Conservation (phyloP, 148 eudicot species). For the Vaccinium myrtillus region DNA sequence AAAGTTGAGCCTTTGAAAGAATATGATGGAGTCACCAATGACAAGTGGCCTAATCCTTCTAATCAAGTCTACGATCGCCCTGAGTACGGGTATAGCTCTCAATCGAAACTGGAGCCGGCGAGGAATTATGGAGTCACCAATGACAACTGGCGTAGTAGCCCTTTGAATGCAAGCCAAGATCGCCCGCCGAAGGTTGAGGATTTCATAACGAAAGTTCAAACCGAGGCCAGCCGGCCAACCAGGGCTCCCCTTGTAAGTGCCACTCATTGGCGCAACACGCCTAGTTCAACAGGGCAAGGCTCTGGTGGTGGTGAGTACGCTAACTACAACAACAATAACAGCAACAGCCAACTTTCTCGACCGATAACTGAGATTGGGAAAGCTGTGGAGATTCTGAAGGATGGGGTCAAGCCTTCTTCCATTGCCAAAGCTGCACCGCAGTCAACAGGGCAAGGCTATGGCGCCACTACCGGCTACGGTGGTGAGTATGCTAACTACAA, state of each 20-base stretch:
- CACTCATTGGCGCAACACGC: too few relatives aligned
- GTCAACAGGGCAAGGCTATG: neutral
- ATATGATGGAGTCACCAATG: constrained; percentile 9
- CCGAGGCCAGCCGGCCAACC: neutral
- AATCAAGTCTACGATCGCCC: constrained; percentile 10
- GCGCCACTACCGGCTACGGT: neutral
- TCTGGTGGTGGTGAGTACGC: neutral
- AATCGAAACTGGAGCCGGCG: neutral
- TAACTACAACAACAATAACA: neutral
- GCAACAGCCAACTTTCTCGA: neutral
- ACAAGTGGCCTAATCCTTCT: constrained; percentile 12
- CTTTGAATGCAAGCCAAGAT: neutral
- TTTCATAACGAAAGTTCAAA: neutral
- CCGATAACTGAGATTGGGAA: constrained; percentile 9
- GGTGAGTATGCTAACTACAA: neutral
- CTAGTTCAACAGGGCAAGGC: neutral
- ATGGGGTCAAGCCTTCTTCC: neutral
- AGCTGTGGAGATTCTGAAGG: constrained; percentile 5
- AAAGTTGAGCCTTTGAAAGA: neutral
- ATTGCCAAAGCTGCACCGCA: neutral
- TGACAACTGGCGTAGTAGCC: neutral
- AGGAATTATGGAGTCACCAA: constrained; percentile 2
- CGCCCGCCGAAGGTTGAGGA: constrained; percentile 12
- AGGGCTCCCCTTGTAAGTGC: neutral
- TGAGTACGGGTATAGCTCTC: neutral